phyloP scores from a whole-genome alignment of 345 rosid species.

The Eutrema heterophyllum region DNA sequence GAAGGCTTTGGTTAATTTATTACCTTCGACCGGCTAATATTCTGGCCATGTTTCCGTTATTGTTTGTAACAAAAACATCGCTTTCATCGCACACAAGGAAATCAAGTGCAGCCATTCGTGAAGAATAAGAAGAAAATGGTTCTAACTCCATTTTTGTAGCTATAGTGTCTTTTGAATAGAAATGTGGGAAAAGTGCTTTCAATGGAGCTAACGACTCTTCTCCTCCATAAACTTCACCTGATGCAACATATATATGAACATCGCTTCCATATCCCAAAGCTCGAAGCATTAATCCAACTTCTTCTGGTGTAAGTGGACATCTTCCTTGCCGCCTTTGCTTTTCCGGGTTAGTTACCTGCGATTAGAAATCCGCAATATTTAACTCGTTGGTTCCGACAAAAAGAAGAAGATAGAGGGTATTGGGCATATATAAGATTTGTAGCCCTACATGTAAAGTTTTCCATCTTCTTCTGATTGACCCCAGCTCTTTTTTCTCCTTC shows the following conservation, averaged over 20 bases:
- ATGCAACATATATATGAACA: slow-evolving; percentile 92
- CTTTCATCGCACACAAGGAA: slow-evolving; percentile 93
- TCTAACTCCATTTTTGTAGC: slow-evolving; percentile 73
- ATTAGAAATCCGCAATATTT: slow-evolving; percentile 7
- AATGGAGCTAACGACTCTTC: slow-evolving; percentile 78
- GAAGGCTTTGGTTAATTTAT: not conserved
- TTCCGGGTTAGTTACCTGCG: slow-evolving; percentile 71
- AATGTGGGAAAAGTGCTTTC: slow-evolving; percentile 83
- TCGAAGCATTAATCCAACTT: slow-evolving; percentile 95
- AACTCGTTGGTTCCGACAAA: not conserved
- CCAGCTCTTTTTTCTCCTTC: slow-evolving; percentile 70
- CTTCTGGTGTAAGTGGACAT: slow-evolving; percentile 96
- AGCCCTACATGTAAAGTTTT: slow-evolving; percentile 87
- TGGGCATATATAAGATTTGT: slow-evolving; percentile 4
- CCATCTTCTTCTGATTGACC: slow-evolving; percentile 93
- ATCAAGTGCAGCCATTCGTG: slow-evolving; percentile 99
- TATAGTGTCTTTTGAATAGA: slow-evolving; percentile 76
- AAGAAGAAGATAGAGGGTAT: not conserved
- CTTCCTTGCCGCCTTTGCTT: slow-evolving; percentile 95
- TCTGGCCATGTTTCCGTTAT: slow-evolving; percentile 96
- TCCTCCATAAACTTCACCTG: slow-evolving; percentile 93
- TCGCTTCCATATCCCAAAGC: slow-evolving; percentile 91
- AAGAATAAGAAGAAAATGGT: slow-evolving; percentile 75
- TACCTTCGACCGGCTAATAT: slow-evolving; percentile 95
- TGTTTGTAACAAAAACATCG: slow-evolving; percentile 92